Percentiles rank a stretch among this genome's conserved stretches.
phyloP scores from a whole-genome alignment of 768 basidiomycete species.

The Suillus subaureus region DNA sequence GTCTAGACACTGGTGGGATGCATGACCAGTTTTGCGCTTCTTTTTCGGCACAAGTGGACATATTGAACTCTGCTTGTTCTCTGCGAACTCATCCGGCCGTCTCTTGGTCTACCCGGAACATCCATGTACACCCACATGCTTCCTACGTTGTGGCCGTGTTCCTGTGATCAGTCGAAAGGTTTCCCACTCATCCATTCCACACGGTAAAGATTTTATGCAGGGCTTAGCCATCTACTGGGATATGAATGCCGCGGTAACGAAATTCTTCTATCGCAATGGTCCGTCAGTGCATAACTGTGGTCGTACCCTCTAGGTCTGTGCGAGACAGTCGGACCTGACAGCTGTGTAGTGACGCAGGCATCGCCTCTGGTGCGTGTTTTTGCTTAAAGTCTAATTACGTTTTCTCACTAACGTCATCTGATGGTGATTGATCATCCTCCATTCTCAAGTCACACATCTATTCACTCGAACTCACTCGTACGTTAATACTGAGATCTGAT shows the following conservation, averaged over 20 bases:
- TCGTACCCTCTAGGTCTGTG: constrained; percentile 9
- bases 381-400: constrained; percentile 43
- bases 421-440: constrained; percentile 18
- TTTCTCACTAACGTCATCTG: constrained; percentile 33
- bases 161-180: not conserved
- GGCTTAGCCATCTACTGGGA: constrained; percentile 5
- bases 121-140: not conserved
- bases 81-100: not conserved
- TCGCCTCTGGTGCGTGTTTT: constrained; percentile 32
- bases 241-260: constrained; percentile 36
- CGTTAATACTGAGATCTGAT: constrained; percentile 3
- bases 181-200: constrained; percentile 4
- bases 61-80: constrained; percentile 5
- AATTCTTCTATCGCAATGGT: constrained; percentile 22
- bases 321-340: constrained; percentile 18
- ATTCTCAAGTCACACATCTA: not conserved
- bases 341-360: constrained; percentile 14
- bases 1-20: constrained; percentile 13
- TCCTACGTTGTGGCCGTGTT: constrained; percentile 1
- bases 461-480: not conserved
- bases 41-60: constrained; percentile 3
- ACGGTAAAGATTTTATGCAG: constrained; percentile 2
- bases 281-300: constrained; percentile 21
- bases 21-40: constrained; percentile 1
- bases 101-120: constrained; percentile 4